A percentile compares a stretch with the other conserved stretches of the same genome.
These are phyloP conservation scores for Wickerhamiella allomyrinae DNA, from an alignment of 805 yeast genomes.

Conservation along the genomic window DNA sequence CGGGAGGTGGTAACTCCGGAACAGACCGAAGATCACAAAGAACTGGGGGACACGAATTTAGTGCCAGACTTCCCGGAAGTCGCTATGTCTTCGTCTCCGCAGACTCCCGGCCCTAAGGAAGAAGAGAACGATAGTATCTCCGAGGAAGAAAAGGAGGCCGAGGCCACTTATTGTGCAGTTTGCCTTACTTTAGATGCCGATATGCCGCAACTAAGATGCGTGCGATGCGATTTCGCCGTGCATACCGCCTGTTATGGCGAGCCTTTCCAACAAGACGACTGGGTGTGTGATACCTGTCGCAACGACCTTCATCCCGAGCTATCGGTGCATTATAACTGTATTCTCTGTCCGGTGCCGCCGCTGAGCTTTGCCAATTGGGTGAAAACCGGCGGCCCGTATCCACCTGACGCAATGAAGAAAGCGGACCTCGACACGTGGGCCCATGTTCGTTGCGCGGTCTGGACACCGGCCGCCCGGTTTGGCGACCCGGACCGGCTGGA, in stretches of 20 bases:
- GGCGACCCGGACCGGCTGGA: not conserved
- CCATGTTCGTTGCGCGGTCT: constrained; percentile 14
- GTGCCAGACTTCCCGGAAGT: too few species aligned
- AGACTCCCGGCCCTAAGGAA: constrained; percentile 8
- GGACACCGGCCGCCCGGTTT: constrained; percentile 3
- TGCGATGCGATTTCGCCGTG: constrained; percentile 11
- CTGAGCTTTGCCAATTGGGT: constrained; percentile 17
- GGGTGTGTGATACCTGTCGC: constrained; percentile 47
- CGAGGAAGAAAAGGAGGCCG: not conserved
- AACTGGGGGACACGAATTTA: too few species aligned
- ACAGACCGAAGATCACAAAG: too few species aligned
- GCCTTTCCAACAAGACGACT: constrained; percentile 21
- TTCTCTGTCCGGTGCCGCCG: constrained; percentile 12
- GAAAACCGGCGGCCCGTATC: constrained; percentile 3
- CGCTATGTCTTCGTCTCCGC: not conserved
- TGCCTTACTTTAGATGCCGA: constrained; percentile 14
- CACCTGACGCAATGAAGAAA: constrained; percentile 11
- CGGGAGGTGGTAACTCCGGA: too few species aligned
- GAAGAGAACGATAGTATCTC: constrained; percentile 7
- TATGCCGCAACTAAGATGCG: constrained; percentile 10
- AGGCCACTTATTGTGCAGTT: constrained; percentile 9
- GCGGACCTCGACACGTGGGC: constrained; percentile 13
- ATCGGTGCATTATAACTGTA: constrained; percentile 6
- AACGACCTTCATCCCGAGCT: constrained; percentile 45
- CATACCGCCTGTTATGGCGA: constrained; percentile 15